Evolutionary conservation across 2,329 filamentous ascomycete species (phyloP), one percentile per base, ranked within the genome.

Genomic region (Trichophyton simii): DNA sequence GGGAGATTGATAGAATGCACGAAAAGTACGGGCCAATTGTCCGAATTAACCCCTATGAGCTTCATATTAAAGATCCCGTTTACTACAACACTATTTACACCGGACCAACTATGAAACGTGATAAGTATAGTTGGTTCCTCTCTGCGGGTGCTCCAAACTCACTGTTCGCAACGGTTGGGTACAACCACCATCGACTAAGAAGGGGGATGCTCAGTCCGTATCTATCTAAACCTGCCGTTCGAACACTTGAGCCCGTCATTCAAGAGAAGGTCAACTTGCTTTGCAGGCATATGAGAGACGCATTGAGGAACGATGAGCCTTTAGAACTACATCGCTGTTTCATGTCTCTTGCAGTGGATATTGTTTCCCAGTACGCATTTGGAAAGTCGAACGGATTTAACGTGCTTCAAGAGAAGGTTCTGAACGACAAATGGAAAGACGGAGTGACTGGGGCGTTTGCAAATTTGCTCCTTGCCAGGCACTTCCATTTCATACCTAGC

Each of bases 91-190:
- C 61, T 18, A 22, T 67, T 15, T 67, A 67, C 52, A 58, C 28
- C 50, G 62, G 41, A 25, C 52, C 54, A 54, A 59, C 54, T 62
- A 59, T 22, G 54, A 65, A 60, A 5, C 58, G 62, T n/a, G 60
- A 66, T 59, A 67, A 68, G 57, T 63, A 66, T 57, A 60, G 60
- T 15, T 65, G 59, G 62, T 65, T 65, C 63, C 57, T 62, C 0
- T 62, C 63, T 28, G 60, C 67, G 50, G 65, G 63, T 18, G 59
- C 57, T 18, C 60, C 66, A 38, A 60, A 63, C 57, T 65, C 65
- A 63, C 66, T 71, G 66, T 73, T 70, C 57, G 62, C 64, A n/a
- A 69, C 67, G 2, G 61, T 59, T 60, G 63, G 64, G 57, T 61
- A 66, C 58, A 62, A 66, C 46, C 62, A 66, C 9, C 68, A 69